phyloP scores from a whole-genome alignment of 306 rosid genomes.

The Myrica gale region DNA sequence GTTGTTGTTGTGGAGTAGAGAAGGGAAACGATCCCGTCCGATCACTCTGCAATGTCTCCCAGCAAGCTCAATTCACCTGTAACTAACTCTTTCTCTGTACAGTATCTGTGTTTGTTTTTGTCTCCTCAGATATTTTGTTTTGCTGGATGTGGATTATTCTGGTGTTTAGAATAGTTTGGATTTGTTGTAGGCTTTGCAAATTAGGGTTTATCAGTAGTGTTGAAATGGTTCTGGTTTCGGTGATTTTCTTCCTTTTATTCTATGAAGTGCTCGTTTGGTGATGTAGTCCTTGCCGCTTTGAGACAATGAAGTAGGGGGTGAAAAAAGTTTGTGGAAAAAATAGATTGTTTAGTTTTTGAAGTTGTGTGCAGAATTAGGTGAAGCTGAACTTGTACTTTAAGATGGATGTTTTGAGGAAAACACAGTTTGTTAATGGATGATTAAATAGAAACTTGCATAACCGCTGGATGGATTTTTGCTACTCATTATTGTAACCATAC shows the following conservation, averaged over 20 bases:
- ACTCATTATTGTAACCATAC: neutral
- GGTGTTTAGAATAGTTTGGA: conserved; percentile 8
- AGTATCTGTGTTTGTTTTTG: neutral
- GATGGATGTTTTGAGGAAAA: neutral
- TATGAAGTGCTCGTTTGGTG: neutral
- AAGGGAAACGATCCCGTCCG: conserved; percentile 9
- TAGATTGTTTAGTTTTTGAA: neutral
- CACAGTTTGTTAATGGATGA: too few species aligned
- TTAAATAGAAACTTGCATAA: too few species aligned
- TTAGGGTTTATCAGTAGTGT: neutral
- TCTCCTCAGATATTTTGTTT: neutral
- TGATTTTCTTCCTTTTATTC: neutral
- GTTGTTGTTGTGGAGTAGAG: neutral
- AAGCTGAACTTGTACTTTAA: neutral
- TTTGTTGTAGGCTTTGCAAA: neutral
- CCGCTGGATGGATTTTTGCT: neutral
- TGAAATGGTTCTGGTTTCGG: neutral
- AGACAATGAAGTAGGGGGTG: neutral
- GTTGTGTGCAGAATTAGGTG: neutral
- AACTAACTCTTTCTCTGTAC: conserved; percentile 32
- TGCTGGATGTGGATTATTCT: neutral
- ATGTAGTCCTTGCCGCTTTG: neutral
- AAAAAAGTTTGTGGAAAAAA: neutral
- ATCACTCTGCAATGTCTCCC: conserved; percentile 60
- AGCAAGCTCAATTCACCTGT: conserved; percentile 73